Base-by-base conservation (phyloP, 371 early-diverging fungal species). In the Gilbertella persicaria region DNA sequence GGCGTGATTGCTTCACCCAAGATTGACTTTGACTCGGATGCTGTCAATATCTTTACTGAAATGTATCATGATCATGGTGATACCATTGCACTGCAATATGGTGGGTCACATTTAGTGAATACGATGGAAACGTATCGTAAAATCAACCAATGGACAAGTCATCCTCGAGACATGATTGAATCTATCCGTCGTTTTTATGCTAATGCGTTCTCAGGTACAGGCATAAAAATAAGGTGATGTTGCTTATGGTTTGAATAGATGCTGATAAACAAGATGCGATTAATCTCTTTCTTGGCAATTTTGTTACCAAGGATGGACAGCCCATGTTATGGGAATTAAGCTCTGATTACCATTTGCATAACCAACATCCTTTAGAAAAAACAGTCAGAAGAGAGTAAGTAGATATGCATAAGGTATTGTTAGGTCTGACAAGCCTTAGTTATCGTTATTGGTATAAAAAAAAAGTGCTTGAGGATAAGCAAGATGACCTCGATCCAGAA, bases 41-140 rank as follows among this genome's bases (percentile, higher is more conserved):
- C 90, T 0, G 85, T 90, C 13, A 92, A 94, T 57, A 85, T 96
- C 43, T 80, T 99, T 50, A 98, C 94, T 17, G 93, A 91, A 60
- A 92, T 99, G 94, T 99, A 97, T 78, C 95, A 96, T 58, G 94
- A 96, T 51, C 95, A 99, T 70, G 99, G 99, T 20, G 97, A 99
- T 66, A 95, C 93, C 4, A 92, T 99, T 42, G 99, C 99, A 1
- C 67, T 99, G 16, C 99, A 99, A 66, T 99, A 99, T 70, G 97
- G 99, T 42, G 99, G 99, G 4, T 97, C 98, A 1, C 93, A 95
- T 70, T 78, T 98, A 25, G 99, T 98, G 17, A 98, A 97, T 62
- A 97, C 97, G 5, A 94, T 97, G 85, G 94, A 95, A 58, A 95
- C 97, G 0, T 98, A 98, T 63, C 83, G 96, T 29, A 92, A 95